Evolutionary conservation across 345 rosid genomes (phyloP), one percentile per base, ranked within the genome.

Genomic region (Hibiscus tridactylites): DNA sequence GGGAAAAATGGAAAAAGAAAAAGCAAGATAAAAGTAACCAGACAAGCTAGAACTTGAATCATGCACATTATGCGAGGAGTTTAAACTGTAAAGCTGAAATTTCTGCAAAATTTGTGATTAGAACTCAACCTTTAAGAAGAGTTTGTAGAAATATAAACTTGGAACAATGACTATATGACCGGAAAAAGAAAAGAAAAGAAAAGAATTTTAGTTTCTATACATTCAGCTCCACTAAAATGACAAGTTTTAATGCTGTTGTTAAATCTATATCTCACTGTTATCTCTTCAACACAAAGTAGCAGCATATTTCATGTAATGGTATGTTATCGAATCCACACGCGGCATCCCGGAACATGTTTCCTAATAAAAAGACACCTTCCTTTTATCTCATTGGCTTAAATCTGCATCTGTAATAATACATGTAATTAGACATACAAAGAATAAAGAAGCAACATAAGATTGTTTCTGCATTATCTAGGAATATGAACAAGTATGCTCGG

Each of bases 261-360:
- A 57, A 50, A 6, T 31, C 9, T 57, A 72, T 42, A 67, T 60
- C 53, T 21, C 76, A 11, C 26, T 9, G 21, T 50, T 19, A 15
- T 49, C 57, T 16, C 44, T 49, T 28, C 28, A 29, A 50, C 7
- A 17, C 26, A 29, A 29, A 16, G 59, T 53, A 21, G 26, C 44
- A 28, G 26, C 28, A 29, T 16, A 9, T 74, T 70, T 73, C 70
- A n/a, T 68, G 76, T n/a, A 65, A 21, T 26, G 19, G 74, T 67
- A 77, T 26, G 50, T 62, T 73, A n/a, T 44, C 44, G 39, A 47
- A 28, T 49, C 44, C 5, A 9, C 4, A 16, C 4, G 12, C 1
- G 15, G 58, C 59, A 31, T 68, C 71, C 52, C 35, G 28, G 58
- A 68, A 29, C 5, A 0, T 54, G 35, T 29, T 52, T 21, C 46